Percentiles rank a stretch among this genome's conserved stretches.
Evolutionary conservation across 345 rosid genomes (phyloP).

Genomic region (Heritiera fomes): DNA sequence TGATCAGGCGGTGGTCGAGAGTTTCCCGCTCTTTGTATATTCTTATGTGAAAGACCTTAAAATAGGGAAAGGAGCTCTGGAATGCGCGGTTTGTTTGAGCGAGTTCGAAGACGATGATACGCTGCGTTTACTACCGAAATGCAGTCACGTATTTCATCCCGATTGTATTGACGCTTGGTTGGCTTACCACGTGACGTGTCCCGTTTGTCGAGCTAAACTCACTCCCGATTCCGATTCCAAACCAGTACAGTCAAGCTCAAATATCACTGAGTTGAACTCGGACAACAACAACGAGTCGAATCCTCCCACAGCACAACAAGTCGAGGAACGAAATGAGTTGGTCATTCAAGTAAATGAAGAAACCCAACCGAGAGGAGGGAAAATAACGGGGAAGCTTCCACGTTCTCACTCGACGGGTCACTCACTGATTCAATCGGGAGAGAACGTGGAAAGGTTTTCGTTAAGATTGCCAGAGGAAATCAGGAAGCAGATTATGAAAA

Average conservation of each 20-base stretch:
- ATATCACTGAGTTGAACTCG: constrained; percentile 1
- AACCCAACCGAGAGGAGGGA: constrained; percentile 13
- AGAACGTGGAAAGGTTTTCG: constrained; percentile 40
- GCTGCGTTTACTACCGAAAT: constrained; percentile 47
- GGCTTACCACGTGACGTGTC: constrained; percentile 52
- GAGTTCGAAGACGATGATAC: constrained; percentile 47
- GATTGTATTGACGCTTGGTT: constrained; percentile 61
- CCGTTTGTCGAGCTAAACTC: constrained; percentile 59
- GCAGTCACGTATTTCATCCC: constrained; percentile 58
- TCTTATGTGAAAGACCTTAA: constrained; percentile 51
- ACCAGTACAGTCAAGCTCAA: constrained; percentile 4
- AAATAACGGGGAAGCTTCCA: constrained; percentile 36
- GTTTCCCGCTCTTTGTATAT: constrained; percentile 60
- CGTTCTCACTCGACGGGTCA: constrained; percentile 63
- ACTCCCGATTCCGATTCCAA: constrained; percentile 24
- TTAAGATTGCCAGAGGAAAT: constrained; percentile 57
- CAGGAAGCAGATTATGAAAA: constrained; percentile 30
- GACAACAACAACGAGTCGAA: neutral
- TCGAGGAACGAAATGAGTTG: constrained; percentile 23
- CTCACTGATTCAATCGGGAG: constrained; percentile 38
- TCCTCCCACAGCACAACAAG: neutral
- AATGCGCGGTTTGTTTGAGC: constrained; percentile 57
- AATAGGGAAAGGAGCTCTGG: constrained; percentile 45
- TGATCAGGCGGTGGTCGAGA: constrained; percentile 46
- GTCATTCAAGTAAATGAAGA: constrained; percentile 34